These are phyloP conservation scores for Solanum acaule DNA, from an alignment of 257 asterid species.

Conservation along the genomic window DNA sequence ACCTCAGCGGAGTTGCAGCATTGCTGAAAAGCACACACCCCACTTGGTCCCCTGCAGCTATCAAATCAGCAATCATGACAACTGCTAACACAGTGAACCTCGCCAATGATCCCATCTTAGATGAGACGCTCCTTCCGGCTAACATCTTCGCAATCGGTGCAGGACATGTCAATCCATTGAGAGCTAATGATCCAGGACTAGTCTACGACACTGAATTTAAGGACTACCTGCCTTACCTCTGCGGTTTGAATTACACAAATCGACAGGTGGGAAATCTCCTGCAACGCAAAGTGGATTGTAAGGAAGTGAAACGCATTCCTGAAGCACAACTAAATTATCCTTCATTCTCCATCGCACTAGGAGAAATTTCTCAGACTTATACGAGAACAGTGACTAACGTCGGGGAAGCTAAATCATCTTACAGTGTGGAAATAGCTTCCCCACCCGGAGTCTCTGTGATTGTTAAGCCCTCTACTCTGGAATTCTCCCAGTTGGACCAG, in stretches of 20 bases:
- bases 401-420: constrained; percentile 24
- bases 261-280: constrained; percentile 4
- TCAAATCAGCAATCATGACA: constrained; percentile 52
- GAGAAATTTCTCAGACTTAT: constrained; percentile 11
- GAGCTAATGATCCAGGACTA: constrained; percentile 40
- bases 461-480: constrained; percentile 20
- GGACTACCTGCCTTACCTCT: constrained; percentile 38
- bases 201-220: constrained; percentile 28
- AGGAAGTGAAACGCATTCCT: constrained; percentile 1
- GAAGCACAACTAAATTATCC: constrained; percentile 19
- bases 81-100: constrained; percentile 28
- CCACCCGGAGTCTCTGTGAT: constrained; percentile 18
- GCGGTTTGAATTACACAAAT: constrained; percentile 37
- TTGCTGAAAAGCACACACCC: not conserved
- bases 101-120: constrained; percentile 14
- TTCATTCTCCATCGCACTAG: constrained; percentile 5
- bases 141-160: constrained; percentile 23
- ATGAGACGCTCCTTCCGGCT: constrained; percentile 21
- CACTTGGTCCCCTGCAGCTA: constrained; percentile 20
- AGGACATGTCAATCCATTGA: constrained; percentile 39
- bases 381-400: constrained; percentile 36
- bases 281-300: constrained; percentile 18
- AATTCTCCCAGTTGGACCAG: constrained; percentile 14
- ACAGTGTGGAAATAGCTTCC: constrained; percentile 10
- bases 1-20: not conserved